Percentiles rank a stretch among this genome's conserved stretches.
Conservation (phyloP, 768 basidiomycete species). For the Tricholoma bakamatsutake region DNA sequence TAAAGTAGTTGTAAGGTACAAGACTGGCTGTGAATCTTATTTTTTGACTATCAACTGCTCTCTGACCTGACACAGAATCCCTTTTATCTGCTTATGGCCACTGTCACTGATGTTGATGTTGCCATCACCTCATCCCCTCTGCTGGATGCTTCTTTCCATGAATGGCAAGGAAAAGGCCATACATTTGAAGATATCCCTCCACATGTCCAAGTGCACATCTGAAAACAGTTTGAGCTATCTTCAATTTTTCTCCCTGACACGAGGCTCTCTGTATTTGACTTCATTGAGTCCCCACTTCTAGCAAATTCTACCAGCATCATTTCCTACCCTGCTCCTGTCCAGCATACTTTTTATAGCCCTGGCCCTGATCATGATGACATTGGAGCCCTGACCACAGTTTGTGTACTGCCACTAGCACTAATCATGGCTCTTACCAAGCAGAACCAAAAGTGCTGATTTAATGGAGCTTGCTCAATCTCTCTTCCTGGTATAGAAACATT, state of each 20-base stretch:
- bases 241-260: background rate
- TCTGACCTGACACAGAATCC: no score
- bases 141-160: no score
- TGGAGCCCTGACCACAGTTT: background rate
- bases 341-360: background rate
- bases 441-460: background rate
- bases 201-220: no score
- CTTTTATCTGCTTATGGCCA: no score
- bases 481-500: background rate
- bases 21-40: no score
- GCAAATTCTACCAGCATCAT: background rate
- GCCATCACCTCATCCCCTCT: no score
- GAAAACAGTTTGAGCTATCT: no score
- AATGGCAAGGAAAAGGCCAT: no score
- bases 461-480: background rate
- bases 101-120: no score
- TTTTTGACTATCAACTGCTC: no score
- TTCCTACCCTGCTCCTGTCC: background rate
- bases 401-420: background rate
- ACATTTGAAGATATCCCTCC: no score
- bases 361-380: background rate
- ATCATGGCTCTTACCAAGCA: background rate
- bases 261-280: background rate
- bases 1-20: no score
- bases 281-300: background rate